Conservation (phyloP, 176 grass and related monocot genomes). For the Juncus inflexus region DNA sequence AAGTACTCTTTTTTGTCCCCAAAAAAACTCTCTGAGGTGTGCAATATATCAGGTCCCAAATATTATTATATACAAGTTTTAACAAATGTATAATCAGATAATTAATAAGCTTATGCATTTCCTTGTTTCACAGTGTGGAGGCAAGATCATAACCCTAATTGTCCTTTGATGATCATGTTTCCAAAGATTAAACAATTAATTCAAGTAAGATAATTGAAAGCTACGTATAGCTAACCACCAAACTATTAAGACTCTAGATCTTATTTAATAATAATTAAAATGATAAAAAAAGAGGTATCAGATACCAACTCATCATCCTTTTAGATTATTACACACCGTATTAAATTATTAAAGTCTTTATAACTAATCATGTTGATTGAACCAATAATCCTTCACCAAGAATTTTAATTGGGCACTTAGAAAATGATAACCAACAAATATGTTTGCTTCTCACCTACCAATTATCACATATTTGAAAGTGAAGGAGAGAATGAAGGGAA, state of each 20-base stretch:
- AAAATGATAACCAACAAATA: too few species aligned
- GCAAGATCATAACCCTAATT: slow-evolving; percentile 11
- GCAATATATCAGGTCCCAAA: too few species aligned
- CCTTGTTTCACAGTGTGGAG: too few species aligned
- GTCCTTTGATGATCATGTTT: slow-evolving; percentile 16
- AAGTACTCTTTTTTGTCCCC: too few species aligned
- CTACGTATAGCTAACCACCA: slow-evolving; percentile 17
- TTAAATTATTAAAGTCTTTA: slow-evolving; percentile 2
- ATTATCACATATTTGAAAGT: too few species aligned
- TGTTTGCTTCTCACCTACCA: too few species aligned
- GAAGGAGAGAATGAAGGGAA: too few species aligned
- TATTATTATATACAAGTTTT: too few species aligned
- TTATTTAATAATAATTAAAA: slow-evolving; percentile 11
- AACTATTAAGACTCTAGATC: slow-evolving; percentile 1
- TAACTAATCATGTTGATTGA: slow-evolving; percentile 26
- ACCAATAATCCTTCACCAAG: slow-evolving; percentile 26
- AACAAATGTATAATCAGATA: too few species aligned
- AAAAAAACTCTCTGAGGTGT: too few species aligned
- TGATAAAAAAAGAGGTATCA: not conserved
- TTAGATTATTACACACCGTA: slow-evolving; percentile 18
- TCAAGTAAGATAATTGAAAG: slow-evolving; percentile 25
- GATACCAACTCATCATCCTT: not conserved
- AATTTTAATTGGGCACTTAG: slow-evolving; percentile 15
- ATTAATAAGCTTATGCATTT: too few species aligned
- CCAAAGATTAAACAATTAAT: slow-evolving; percentile 17